phyloP scores from a whole-genome alignment of 2,329 filamentous ascomycete genomes.

The Calcarisporium arbuscula region DNA sequence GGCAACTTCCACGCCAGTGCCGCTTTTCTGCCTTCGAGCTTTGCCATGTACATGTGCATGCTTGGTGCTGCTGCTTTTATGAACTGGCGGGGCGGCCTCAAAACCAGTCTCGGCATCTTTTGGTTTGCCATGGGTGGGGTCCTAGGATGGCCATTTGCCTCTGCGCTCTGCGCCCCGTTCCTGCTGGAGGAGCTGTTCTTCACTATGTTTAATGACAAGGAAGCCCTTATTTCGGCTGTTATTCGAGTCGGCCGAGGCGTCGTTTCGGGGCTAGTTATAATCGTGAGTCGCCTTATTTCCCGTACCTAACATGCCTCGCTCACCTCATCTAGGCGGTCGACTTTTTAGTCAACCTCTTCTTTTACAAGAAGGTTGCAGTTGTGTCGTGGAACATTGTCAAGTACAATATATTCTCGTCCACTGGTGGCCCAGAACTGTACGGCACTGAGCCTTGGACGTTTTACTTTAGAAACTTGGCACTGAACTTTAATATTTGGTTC shows the following conservation, averaged over 20 bases:
- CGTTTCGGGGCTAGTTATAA: slow-evolving; percentile 57
- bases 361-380: slow-evolving; percentile 71
- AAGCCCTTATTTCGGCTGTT: slow-evolving; percentile 54
- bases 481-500: slow-evolving; percentile 98
- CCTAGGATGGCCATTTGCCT: slow-evolving; percentile 91
- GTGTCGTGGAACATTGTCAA: slow-evolving; percentile 90
- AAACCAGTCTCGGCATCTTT: slow-evolving; percentile 76
- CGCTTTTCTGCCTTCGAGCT: slow-evolving; percentile 86
- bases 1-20: slow-evolving; percentile 91
- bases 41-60: slow-evolving; percentile 92
- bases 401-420: slow-evolving; percentile 87
- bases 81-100: slow-evolving; percentile 75
- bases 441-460: slow-evolving; percentile 97
- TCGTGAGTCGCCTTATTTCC: slow-evolving; percentile 45
- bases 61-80: slow-evolving; percentile 84
- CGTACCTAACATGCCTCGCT: not conserved
- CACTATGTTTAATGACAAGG: slow-evolving; percentile 45
- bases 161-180: slow-evolving; percentile 75
- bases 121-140: slow-evolving; percentile 85
- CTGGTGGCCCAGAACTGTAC: slow-evolving; percentile 83
- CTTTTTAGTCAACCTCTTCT: slow-evolving; percentile 68
- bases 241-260: slow-evolving; percentile 61
- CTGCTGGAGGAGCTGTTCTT: slow-evolving; percentile 68
- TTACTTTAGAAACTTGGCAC: slow-evolving; percentile 80
- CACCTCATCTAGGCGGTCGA: slow-evolving; percentile 52